Evolutionary conservation across 768 basidiomycete species (phyloP).

Genomic region (Boletus barrowsii): DNA sequence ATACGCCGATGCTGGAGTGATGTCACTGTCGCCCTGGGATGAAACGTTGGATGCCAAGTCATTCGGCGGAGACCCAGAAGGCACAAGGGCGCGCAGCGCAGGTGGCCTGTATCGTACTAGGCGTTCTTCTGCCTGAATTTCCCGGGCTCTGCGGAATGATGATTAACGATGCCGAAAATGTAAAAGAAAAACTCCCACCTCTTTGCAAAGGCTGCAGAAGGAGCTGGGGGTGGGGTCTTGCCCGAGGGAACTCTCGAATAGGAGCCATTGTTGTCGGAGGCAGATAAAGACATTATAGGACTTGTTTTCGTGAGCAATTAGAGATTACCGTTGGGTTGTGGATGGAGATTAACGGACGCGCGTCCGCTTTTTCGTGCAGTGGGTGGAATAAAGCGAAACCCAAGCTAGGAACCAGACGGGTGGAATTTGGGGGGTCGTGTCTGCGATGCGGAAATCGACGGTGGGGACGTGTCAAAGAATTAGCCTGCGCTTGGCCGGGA

Average conservation of each 20-base stretch:
- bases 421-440: constrained; percentile 26
- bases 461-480: constrained; percentile 27
- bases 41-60: constrained; percentile 58
- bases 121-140: constrained; percentile 77
- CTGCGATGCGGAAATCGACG: constrained; percentile 24
- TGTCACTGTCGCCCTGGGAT: constrained; percentile 54
- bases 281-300: constrained; percentile 90
- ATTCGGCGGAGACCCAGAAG: constrained; percentile 71
- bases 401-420: constrained; percentile 17
- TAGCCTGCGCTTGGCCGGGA: constrained; percentile 30
- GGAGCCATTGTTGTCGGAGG: constrained; percentile 76
- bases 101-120: constrained; percentile 76
- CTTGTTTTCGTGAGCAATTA: constrained; percentile 61
- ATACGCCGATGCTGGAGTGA: constrained; percentile 69
- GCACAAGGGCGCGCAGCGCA: constrained; percentile 65
- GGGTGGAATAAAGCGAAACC: constrained; percentile 23
- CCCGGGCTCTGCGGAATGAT: constrained; percentile 61
- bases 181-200: constrained; percentile 46
- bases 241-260: constrained; percentile 82
- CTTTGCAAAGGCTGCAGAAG: constrained; percentile 87
- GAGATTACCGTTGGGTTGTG: constrained; percentile 60
- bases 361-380: constrained; percentile 32
- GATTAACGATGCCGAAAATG: constrained; percentile 18
- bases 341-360: constrained; percentile 33
- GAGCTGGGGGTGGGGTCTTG: constrained; percentile 87